Conservation (phyloP, 2,329 filamentous ascomycete genomes). For the Penicillium vulpinum region DNA sequence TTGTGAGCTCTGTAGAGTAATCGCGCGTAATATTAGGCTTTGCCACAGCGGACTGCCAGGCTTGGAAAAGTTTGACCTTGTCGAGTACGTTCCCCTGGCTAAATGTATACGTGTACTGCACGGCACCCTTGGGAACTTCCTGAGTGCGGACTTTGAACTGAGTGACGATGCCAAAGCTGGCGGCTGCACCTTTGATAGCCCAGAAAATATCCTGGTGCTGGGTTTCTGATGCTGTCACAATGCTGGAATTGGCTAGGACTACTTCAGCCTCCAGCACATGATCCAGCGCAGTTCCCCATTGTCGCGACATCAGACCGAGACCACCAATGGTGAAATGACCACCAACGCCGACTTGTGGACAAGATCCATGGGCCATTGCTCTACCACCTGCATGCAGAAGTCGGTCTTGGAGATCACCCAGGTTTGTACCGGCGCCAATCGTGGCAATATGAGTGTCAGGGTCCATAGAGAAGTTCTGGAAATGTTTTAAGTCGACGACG, state of each 20-base stretch:
- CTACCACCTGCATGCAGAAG: slow-evolving; percentile 33
- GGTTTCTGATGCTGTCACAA: slow-evolving; percentile 31
- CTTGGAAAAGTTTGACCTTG: slow-evolving; percentile 53
- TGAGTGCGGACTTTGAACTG: slow-evolving; percentile 42
- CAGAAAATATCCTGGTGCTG: slow-evolving; percentile 38
- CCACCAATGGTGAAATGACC: slow-evolving; percentile 46
- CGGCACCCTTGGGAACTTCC: slow-evolving; percentile 45
- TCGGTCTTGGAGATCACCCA: slow-evolving; percentile 35
- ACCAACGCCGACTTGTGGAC: slow-evolving; percentile 41
- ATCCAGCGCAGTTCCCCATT: slow-evolving; percentile 55
- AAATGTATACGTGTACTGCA: slow-evolving; percentile 61
- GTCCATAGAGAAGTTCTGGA: slow-evolving; percentile 37
- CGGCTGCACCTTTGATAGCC: slow-evolving; percentile 39
- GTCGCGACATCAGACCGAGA: slow-evolving; percentile 44
- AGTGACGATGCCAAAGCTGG: slow-evolving; percentile 42
- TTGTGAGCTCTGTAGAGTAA: slow-evolving; percentile 59
- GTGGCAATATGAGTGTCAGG: slow-evolving; percentile 33
- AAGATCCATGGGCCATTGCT: slow-evolving; percentile 43
- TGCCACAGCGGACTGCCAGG: slow-evolving; percentile 60
- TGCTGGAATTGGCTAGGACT: slow-evolving; percentile 45
- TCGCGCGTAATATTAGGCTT: slow-evolving; percentile 59
- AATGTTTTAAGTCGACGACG: slow-evolving; percentile 34
- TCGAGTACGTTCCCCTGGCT: slow-evolving; percentile 51
- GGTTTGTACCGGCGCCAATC: slow-evolving; percentile 36
- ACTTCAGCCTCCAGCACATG: slow-evolving; percentile 52